Base-by-base conservation (phyloP, 148 eudicot species). In the Rhododendron mucronatum region DNA sequence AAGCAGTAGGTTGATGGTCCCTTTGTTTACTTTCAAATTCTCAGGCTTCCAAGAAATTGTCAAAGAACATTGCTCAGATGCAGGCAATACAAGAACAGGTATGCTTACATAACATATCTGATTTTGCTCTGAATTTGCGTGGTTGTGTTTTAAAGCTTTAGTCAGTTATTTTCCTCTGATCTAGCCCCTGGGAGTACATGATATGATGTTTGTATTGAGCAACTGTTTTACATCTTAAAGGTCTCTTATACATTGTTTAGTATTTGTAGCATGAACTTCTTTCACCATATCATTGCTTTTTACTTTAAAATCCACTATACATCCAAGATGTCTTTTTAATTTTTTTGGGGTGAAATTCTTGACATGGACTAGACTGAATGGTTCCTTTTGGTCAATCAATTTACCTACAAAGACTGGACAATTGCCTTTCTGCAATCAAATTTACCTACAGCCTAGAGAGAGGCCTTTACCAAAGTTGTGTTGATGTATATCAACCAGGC, bases 81-180 rank as follows among this genome's bases (percentile, higher is more conserved):
- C 95, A 93, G 85, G 88, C 91, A 50, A 83, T 93, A 87, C 99
- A 93, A 89, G 99, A 95, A 86, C 97, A 96, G 98, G 99, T 96
- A 84, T 85, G 87, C 28, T 79, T 59, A 23, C 79, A 45, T 80
- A 71, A 51, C 63, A 15, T 30, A 50, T 86, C 74, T 85, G 80
- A 75, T 37, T 71, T 37, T 48, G 30, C 83, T 75, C 82, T 83
- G 50, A 59, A 51, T 28, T 73, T 53, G 35, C 26, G 57, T 37
- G n/a, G 47, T 30, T 20, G 20, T 35, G 57, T 51, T 69, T 48
- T 74, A 33, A 9, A 74, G 55, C 53, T 21, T 82, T 8, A n/a
- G 18, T 82, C 61, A 33, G 82, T 11, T 20, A 33, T 28, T 74
- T 47, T 83, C 61, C 28, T 3, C 50, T 69, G 61, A 35, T 30